phyloP scores from a whole-genome alignment of 2,329 filamentous ascomycete species.

The Stagonosporopsis vannaccii region DNA sequence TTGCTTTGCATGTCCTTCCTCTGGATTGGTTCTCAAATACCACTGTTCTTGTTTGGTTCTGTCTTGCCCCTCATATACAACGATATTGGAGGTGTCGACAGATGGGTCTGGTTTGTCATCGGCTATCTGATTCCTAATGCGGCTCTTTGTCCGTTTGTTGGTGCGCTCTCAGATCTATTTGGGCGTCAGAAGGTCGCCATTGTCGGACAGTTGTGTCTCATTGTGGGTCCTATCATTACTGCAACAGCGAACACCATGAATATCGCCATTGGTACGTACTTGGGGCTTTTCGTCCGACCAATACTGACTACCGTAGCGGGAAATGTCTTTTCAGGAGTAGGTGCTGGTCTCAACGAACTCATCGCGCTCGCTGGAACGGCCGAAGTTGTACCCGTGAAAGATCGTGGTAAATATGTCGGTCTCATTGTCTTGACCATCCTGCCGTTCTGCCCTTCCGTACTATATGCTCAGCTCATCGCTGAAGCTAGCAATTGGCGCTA shows the following conservation, averaged over 20 bases:
- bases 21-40: slow-evolving; percentile 68
- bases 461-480: slow-evolving; percentile 67
- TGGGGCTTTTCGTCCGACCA: too few species aligned
- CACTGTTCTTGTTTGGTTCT: slow-evolving; percentile 58
- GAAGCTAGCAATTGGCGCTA: slow-evolving; percentile 61
- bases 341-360: slow-evolving; percentile 72
- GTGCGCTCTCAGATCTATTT: slow-evolving; percentile 50
- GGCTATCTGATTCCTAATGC: slow-evolving; percentile 64
- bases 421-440: slow-evolving; percentile 67
- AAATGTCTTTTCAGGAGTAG: slow-evolving; percentile 65
- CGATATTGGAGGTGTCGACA: slow-evolving; percentile 66
- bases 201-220: slow-evolving; percentile 43
- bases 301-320: slow-evolving; percentile 25
- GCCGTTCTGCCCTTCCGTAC: slow-evolving; percentile 67
- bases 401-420: slow-evolving; percentile 70
- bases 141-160: slow-evolving; percentile 69
- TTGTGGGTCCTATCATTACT: slow-evolving; percentile 46
- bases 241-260: slow-evolving; percentile 42
- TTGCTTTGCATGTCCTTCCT: slow-evolving; percentile 66
- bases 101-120: slow-evolving; percentile 64
- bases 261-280: slow-evolving; percentile 35
- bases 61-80: slow-evolving; percentile 61
- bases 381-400: slow-evolving; percentile 70
- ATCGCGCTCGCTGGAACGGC: slow-evolving; percentile 72
- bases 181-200: slow-evolving; percentile 46